A percentile compares a stretch with the other conserved stretches of the same genome.
Conservation (phyloP, 176 grass and related monocot species). For the Aegilops speltoides region DNA sequence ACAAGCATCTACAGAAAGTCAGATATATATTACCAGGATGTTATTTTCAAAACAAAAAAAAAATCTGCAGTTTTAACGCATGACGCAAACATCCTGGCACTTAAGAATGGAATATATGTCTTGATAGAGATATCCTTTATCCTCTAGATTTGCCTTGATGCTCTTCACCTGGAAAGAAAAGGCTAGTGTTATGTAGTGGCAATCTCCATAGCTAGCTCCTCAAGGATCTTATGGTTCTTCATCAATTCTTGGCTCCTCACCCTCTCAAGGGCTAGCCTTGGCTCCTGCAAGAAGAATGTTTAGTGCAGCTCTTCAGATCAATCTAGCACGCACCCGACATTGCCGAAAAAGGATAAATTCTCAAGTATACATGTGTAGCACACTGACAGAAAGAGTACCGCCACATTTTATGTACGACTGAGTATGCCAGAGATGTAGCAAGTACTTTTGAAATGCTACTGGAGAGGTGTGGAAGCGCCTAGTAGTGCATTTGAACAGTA, state of each 20-base stretch:
- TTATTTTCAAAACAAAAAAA: background rate
- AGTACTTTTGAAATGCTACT: background rate
- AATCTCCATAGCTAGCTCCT: slow-evolving; percentile 40
- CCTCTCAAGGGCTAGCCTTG: slow-evolving; percentile 31
- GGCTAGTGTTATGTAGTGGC: slow-evolving; percentile 30
- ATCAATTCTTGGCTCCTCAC: slow-evolving; percentile 29
- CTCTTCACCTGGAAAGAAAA: slow-evolving; percentile 39
- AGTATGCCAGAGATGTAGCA: background rate
- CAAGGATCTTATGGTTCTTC: slow-evolving; percentile 47
- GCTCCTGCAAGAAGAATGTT: slow-evolving; percentile 23
- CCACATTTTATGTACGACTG: slow-evolving; percentile 16
- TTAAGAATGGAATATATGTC: slow-evolving; percentile 19
- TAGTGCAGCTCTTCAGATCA: slow-evolving; percentile 18
- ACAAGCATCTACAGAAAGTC: slow-evolving; percentile 38
- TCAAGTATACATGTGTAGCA: background rate
- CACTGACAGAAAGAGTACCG: background rate
- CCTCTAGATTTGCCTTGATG: slow-evolving; percentile 28
- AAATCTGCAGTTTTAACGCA: slow-evolving; percentile 8
- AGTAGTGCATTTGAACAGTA: slow-evolving; percentile 19
- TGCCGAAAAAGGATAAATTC: background rate
- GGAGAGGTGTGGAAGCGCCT: background rate
- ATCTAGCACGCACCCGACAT: background rate
- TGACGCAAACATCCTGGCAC: slow-evolving; percentile 21
- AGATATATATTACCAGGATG: slow-evolving; percentile 30
- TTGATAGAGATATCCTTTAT: slow-evolving; percentile 45